A percentile compares a stretch with the other conserved stretches of the same genome.
Evolutionary conservation across 2,329 filamentous ascomycete genomes (phyloP).

Genomic region (Pseudopyricularia javanii): DNA sequence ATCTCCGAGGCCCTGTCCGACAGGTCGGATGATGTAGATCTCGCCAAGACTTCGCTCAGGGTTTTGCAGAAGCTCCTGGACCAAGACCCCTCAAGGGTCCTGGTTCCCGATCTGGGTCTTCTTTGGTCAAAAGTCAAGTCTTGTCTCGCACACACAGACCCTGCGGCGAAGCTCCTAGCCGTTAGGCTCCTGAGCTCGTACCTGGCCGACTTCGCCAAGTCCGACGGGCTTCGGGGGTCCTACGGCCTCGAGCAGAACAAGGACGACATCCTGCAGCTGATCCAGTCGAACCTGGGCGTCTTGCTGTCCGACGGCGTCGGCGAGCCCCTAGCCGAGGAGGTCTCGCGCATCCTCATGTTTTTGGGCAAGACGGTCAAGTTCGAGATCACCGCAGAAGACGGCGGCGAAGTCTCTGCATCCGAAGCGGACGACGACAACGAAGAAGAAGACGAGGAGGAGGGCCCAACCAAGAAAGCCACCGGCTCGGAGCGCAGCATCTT

Average conservation of each 20-base stretch:
- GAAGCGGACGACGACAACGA: constrained; percentile 29
- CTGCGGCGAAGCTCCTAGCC: constrained; percentile 64
- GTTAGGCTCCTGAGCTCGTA: constrained; percentile 65
- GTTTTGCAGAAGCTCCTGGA: constrained; percentile 56
- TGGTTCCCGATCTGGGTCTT: constrained; percentile 45
- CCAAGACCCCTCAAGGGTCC: constrained; percentile 48
- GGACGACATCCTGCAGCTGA: constrained; percentile 50
- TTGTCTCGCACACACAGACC: constrained; percentile 60
- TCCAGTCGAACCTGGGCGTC: constrained; percentile 33
- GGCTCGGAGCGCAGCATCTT: constrained; percentile 42
- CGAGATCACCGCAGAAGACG: constrained; percentile 25
- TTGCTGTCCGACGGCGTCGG: constrained; percentile 53
- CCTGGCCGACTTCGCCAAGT: constrained; percentile 64
- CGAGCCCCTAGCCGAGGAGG: constrained; percentile 66
- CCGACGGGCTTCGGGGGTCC: constrained; percentile 54
- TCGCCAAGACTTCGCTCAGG: constrained; percentile 62
- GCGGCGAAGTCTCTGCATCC: constrained; percentile 26
- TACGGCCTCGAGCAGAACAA: constrained; percentile 56
- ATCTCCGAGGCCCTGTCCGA: constrained; percentile 40
- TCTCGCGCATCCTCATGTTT: constrained; percentile 72
- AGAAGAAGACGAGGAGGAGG: constrained; percentile 22
- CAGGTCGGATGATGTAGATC: constrained; percentile 50
- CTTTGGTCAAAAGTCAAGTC: constrained; percentile 61
- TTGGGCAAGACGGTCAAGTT: constrained; percentile 45
- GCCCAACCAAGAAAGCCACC: constrained; percentile 14